Evolutionary conservation across 176 grass and related monocot genomes (phyloP), one percentile per base, ranked within the genome.

Genomic region (Canna indica): DNA sequence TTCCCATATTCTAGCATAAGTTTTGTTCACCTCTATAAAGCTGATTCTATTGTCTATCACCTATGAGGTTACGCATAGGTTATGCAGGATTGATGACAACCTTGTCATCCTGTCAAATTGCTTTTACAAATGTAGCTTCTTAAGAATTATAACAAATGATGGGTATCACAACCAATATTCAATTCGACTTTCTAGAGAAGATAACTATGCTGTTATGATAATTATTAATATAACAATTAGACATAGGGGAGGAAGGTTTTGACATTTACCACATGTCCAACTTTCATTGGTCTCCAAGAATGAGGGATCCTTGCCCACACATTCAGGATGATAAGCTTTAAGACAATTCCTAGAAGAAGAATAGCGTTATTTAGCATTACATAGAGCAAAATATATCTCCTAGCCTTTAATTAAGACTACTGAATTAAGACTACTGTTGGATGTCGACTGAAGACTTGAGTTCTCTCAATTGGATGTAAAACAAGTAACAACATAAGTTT

Each of bases 301-400:
- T 33, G 38, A 75, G n/a, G 70, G 66, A 29, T 76, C 75, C 77
- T 80, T 83, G n/a, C 32, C 70, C 38, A 77, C 71, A 50, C 93
- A 96, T 1, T 35, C 0, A 58, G 73, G 83, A 79, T 96, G 93
- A 68, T 91, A 96, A 59, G 72, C 52, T 69, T 96, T 96, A 73
- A 80, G 73, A 79, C 93, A 96, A 68, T 89, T 83, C 76, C 93
- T 91, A 86, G 34, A 86, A 87, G 12, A 34, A 46, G 57, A 10
- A 24, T 81, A 46, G 30, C n/a, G 41, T 28, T 6, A 27, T 47
- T 45, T 30, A 69, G 66, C 28, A 20, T 32, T 70, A 8, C 30
- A 46, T 31, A 42, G n/a, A 15, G 6, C 22, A 39, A 28, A 28
- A 20, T 14, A 29, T 39, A 29, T 28, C 9, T 29, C 6, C 2